Conservation (phyloP, 78 protist genomes). For the Dictyostelium intermedium region DNA sequence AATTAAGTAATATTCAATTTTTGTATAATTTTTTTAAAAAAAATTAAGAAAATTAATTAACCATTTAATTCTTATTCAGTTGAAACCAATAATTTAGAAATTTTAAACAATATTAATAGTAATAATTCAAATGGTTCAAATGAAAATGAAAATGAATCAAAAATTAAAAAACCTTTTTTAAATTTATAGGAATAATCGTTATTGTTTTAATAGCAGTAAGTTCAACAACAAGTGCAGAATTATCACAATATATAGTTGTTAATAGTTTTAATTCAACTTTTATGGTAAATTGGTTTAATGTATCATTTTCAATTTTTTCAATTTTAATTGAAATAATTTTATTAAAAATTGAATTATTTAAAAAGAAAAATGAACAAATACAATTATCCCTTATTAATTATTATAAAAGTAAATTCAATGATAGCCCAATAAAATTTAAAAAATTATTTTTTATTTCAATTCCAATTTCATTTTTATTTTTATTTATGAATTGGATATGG, state of each 20-base stretch:
- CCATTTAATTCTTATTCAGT: too few species aligned
- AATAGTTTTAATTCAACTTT: not conserved
- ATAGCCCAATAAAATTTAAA: not conserved
- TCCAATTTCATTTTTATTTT: not conserved
- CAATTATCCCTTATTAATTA: not conserved
- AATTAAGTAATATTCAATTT: too few species aligned
- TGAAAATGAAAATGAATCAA: not conserved
- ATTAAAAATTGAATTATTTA: not conserved
- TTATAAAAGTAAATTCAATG: not conserved
- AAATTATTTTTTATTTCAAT: not conserved
- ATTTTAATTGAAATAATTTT: not conserved
- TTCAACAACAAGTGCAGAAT: not conserved
- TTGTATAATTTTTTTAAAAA: too few species aligned
- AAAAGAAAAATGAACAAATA: not conserved
- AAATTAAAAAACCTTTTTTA: not conserved
- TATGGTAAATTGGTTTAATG: not conserved
- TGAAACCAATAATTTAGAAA: too few species aligned
- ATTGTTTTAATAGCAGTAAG: not conserved
- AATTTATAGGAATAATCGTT: not conserved
- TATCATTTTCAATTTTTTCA: not conserved
- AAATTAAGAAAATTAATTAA: too few species aligned
- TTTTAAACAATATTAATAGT: not conserved
- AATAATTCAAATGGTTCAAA: not conserved
- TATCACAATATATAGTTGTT: not conserved
- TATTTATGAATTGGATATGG: not conserved